Conservation (phyloP, 208 protist species). For the Polymyxa betae region DNA sequence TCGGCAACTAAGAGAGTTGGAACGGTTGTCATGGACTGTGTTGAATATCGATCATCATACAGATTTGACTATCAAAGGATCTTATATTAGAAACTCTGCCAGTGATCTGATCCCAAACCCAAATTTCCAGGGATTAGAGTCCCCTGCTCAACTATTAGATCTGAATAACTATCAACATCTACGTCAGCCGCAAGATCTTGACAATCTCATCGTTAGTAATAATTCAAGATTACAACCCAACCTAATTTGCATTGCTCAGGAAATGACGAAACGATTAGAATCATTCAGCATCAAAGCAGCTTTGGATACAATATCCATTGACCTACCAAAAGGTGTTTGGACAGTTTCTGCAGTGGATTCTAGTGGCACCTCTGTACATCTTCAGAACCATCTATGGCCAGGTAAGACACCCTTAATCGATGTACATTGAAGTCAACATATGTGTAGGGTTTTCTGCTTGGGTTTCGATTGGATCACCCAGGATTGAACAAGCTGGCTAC, state of each 20-base stretch:
- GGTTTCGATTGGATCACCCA: background rate
- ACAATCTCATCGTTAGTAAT: background rate
- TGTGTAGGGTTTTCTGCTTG: background rate
- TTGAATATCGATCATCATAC: background rate
- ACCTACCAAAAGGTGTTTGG: conserved; percentile 27
- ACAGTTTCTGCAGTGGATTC: background rate
- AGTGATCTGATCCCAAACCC: background rate
- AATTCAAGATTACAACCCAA: background rate
- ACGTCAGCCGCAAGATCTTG: background rate
- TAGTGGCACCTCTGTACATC: background rate
- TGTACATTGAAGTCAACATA: background rate
- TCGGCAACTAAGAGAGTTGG: conserved; percentile 5
- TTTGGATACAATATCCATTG: background rate
- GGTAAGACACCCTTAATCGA: background rate
- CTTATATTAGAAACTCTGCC: background rate
- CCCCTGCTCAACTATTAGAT: background rate
- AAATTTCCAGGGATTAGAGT: background rate
- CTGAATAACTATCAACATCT: conserved; percentile 30
- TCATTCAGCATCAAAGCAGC: background rate
- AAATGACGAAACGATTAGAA: background rate
- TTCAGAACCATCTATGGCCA: conserved; percentile 30
- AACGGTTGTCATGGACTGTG: conserved; percentile 25
- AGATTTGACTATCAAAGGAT: background rate
- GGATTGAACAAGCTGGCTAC: background rate
- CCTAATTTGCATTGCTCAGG: background rate